These are phyloP conservation scores for Penstemon davidsonii DNA, from an alignment of 257 asterid species.

Conservation along the genomic window DNA sequence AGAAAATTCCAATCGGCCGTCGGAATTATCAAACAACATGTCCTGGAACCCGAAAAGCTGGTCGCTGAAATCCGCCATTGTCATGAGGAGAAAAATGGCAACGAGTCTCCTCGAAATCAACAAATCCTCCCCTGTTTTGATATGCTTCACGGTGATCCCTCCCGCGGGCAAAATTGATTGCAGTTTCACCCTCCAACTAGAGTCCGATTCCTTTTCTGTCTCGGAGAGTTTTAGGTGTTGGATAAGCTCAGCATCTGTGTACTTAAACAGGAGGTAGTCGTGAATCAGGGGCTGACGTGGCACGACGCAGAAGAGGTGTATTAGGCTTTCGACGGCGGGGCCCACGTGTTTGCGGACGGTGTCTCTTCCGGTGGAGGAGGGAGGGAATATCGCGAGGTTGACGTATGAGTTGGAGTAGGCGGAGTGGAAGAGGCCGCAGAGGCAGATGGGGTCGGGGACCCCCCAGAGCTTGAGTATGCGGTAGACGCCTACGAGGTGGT, in stretches of 20 bases:
- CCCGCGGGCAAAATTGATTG: constrained; percentile 54
- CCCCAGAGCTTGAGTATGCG: constrained; percentile 82
- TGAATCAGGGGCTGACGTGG: constrained; percentile 72
- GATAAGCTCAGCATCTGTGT: constrained; percentile 59
- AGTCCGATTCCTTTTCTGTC: constrained; percentile 29
- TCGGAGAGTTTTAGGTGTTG: constrained; percentile 62
- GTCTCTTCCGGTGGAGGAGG: constrained; percentile 65
- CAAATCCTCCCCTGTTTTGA: constrained; percentile 75
- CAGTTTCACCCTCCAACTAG: constrained; percentile 66
- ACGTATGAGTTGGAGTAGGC: constrained; percentile 91
- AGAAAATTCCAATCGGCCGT: constrained; percentile 63
- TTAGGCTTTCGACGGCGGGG: constrained; percentile 62
- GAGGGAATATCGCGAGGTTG: constrained; percentile 85
- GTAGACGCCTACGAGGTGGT: constrained; percentile 67
- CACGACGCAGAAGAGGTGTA: constrained; percentile 77
- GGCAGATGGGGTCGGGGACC: constrained; percentile 69
- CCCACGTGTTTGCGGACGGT: constrained; percentile 73
- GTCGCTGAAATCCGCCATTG: constrained; percentile 87
- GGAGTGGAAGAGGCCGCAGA: constrained; percentile 91
- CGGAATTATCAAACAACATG: constrained; percentile 52
- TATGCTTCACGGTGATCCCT: constrained; percentile 67
- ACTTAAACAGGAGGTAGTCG: constrained; percentile 56
- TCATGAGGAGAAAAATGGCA: constrained; percentile 69
- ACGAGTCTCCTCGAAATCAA: constrained; percentile 62
- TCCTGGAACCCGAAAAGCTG: constrained; percentile 80